Percentiles rank a stretch among this genome's conserved stretches.
Evolutionary conservation across 2,329 filamentous ascomycete species (phyloP).

Genomic region (Aspergillus sp.): DNA sequence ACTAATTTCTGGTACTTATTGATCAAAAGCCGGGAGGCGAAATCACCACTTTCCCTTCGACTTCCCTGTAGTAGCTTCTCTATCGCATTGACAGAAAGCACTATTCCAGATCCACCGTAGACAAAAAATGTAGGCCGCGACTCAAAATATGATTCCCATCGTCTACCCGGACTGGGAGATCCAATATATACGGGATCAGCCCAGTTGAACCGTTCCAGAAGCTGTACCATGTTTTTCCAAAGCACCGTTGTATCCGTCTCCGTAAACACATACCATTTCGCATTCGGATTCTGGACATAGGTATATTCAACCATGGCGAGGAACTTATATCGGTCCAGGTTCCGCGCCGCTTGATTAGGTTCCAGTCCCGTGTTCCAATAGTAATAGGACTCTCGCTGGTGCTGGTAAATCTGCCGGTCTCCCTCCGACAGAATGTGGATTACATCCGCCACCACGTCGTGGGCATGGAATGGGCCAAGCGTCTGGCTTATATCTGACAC

Average conservation of each 20-base stretch:
- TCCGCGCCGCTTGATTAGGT: slow-evolving; percentile 49
- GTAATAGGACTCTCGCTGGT: slow-evolving; percentile 3
- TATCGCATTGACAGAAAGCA: slow-evolving; percentile 48
- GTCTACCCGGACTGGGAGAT: slow-evolving; percentile 46
- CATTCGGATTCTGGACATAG: slow-evolving; percentile 48
- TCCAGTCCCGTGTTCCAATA: slow-evolving; percentile 30
- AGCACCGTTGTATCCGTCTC: slow-evolving; percentile 56
- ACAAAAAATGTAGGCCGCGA: slow-evolving; percentile 43
- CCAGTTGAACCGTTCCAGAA: slow-evolving; percentile 51
- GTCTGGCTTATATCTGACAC: slow-evolving; percentile 54
- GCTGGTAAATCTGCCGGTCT: slow-evolving; percentile 43
- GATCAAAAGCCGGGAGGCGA: slow-evolving; percentile 37
- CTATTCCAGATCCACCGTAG: slow-evolving; percentile 52
- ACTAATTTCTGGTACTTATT: slow-evolving; percentile 45
- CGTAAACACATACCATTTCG: slow-evolving; percentile 58
- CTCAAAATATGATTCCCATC: slow-evolving; percentile 4
- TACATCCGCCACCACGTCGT: slow-evolving; percentile 45
- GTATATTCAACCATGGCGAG: slow-evolving; percentile 56
- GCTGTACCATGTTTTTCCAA: slow-evolving; percentile 50
- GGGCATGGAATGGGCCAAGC: slow-evolving; percentile 44
- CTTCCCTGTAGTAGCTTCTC: slow-evolving; percentile 36
- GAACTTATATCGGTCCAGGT: slow-evolving; percentile 59
- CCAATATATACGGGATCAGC: slow-evolving; percentile 50
- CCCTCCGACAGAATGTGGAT: slow-evolving; percentile 41
- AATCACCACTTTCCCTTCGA: slow-evolving; percentile 2